Percentiles rank a stretch among this genome's conserved stretches.
phyloP scores from a whole-genome alignment of 2,329 filamentous ascomycete genomes.

The Sclerotiophoma versabilis region DNA sequence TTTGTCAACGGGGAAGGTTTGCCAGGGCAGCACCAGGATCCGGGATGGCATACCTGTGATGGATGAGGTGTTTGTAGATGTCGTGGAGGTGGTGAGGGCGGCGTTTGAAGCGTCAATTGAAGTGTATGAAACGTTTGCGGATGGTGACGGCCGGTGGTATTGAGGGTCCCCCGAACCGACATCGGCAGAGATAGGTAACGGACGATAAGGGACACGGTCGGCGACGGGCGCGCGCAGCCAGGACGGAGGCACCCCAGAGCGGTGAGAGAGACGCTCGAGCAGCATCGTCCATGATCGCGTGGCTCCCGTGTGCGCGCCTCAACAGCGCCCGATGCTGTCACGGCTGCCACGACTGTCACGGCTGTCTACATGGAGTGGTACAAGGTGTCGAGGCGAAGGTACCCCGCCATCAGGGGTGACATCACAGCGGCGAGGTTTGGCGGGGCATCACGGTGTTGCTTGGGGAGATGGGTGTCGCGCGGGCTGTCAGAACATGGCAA shows the following conservation, averaged over 20 bases:
- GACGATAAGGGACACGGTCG: slow-evolving; percentile 38
- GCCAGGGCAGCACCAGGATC: slow-evolving; percentile 3
- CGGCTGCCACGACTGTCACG: background rate
- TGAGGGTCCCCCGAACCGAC: slow-evolving; percentile 30
- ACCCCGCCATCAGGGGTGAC: slow-evolving; percentile 35
- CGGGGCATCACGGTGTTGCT: slow-evolving; percentile 27
- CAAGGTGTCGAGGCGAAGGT: too few species aligned
- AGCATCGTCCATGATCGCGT: background rate
- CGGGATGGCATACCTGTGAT: slow-evolving; percentile 8
- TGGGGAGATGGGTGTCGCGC: slow-evolving; percentile 12
- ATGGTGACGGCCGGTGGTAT: slow-evolving; percentile 11
- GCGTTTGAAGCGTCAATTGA: slow-evolving; percentile 15
- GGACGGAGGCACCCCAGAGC: slow-evolving; percentile 1
- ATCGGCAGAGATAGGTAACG: slow-evolving; percentile 40
- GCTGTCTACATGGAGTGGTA: background rate
- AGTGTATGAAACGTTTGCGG: slow-evolving; percentile 23
- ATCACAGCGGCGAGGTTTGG: slow-evolving; percentile 11
- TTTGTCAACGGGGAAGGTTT: slow-evolving; percentile 20
- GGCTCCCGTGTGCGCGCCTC: background rate
- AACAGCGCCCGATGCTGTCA: background rate
- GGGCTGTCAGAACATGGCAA: slow-evolving; percentile 10
- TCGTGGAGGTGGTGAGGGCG: background rate
- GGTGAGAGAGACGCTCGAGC: slow-evolving; percentile 7
- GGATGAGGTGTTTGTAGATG: background rate
- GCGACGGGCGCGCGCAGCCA: slow-evolving; percentile 10